Base-by-base conservation (phyloP, 2,329 filamentous ascomycete genomes). In the Talaromyces sp. region DNA sequence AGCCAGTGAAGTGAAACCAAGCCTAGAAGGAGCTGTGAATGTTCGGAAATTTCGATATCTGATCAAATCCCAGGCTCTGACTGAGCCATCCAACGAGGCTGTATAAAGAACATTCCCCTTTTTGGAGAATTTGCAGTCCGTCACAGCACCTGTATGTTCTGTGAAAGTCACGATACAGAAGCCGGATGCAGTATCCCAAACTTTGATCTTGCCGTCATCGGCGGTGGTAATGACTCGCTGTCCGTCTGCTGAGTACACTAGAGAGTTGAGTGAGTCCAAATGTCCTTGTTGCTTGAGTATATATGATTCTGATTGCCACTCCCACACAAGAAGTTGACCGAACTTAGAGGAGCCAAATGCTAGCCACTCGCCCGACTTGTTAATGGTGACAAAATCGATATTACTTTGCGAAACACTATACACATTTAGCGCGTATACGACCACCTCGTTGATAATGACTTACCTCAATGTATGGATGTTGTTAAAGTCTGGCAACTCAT, bases 291-390 rank as follows among this genome's bases (percentile, higher is more conserved):
- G 95, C 79, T 99, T 99, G 57, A 99, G 82, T 65, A 99, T 96
- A 77, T 99, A 99, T 6, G 94, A 98, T 78, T 99, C 96, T 0
- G 95, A 99, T 75, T 98, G 94, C 93, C 96, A 99, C 77, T 99
- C 95, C 95, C 95, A 99, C 3, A 99, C 95, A 3, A 99, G 82
- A n/a, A 99, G 83, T 75, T 99, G 95, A 0, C 96, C 96, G 5
- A 97, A 84, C 72, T 96, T 96, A 1, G 95, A 96, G 0, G 96
- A 95, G 14, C 94, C 95, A 76, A 99, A 97, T 0, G 96, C 96
- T 24, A 99, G 82, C 95, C 95, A 99, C 80, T 98, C 94, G 61
- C 95, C 95, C 37, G 90, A 91, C 76, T 91, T 90, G 80, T 98
- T 99, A 74, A 97, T 92, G 0, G 93, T 92, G 64, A 98, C 92